Evolutionary conservation across 352 stramenopile genomes (phyloP).

Genomic region (Elongisporangium anandrum): DNA sequence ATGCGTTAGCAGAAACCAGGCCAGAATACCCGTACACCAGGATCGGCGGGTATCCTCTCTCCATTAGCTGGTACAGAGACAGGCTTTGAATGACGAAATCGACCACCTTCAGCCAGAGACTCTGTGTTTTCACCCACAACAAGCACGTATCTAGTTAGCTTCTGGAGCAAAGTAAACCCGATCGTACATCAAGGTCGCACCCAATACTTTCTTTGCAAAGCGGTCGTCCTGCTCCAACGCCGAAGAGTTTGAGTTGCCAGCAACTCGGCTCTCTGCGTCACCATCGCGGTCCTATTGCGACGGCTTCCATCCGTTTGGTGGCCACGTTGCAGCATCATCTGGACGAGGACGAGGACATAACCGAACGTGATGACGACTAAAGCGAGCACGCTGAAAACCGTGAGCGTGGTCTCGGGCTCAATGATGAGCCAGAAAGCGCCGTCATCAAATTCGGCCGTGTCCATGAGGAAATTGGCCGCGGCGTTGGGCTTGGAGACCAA

Average conservation of each 20-base stretch:
- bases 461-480: slow-evolving; percentile 31
- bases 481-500: slow-evolving; percentile 21
- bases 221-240: background rate
- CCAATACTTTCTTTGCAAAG: background rate
- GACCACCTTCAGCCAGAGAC: slow-evolving; percentile 23
- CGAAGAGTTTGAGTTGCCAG: background rate
- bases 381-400: slow-evolving; percentile 10
- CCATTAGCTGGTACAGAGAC: slow-evolving; percentile 20
- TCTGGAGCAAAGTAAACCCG: background rate
- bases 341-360: slow-evolving; percentile 15
- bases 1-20: slow-evolving; percentile 18
- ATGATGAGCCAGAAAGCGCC: slow-evolving; percentile 33
- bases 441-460: slow-evolving; percentile 24
- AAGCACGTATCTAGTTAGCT: slow-evolving; percentile 1
- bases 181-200: too few relatives aligned
- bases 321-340: slow-evolving; percentile 16
- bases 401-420: slow-evolving; percentile 7
- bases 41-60: slow-evolving; percentile 17
- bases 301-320: background rate
- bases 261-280: background rate
- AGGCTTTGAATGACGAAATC: slow-evolving; percentile 26
- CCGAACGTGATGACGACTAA: slow-evolving; percentile 6
- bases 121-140: slow-evolving; percentile 10
- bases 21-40: slow-evolving; percentile 15
- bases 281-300: background rate